Conservation (phyloP, 1,284 basidiomycete species). For the Phlebopus sp. region DNA sequence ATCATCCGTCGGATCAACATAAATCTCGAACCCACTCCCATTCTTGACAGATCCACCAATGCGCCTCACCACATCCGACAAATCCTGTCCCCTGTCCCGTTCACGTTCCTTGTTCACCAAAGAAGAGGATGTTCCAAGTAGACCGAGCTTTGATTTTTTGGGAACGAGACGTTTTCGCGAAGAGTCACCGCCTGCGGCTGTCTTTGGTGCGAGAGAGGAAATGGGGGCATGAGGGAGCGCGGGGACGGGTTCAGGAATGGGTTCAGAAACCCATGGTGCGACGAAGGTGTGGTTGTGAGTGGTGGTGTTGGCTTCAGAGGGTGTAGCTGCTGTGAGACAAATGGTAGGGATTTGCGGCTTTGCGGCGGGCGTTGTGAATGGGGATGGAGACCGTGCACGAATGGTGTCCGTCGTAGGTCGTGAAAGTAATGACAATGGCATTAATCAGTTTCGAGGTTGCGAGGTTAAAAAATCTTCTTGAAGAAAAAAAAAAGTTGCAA, state of each 20-base stretch:
- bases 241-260: slow-evolving; percentile 18
- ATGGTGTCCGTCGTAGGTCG: slow-evolving; percentile 23
- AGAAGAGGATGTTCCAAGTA: slow-evolving; percentile 40
- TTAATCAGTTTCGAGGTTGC: slow-evolving; percentile 14
- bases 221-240: slow-evolving; percentile 21
- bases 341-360: slow-evolving; percentile 55
- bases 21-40: slow-evolving; percentile 64
- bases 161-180: slow-evolving; percentile 62
- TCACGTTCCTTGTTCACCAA: slow-evolving; percentile 34
- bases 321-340: slow-evolving; percentile 64
- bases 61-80: slow-evolving; percentile 60
- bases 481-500: no score
- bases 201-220: slow-evolving; percentile 31
- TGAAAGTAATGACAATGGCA: slow-evolving; percentile 33
- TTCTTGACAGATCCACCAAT: slow-evolving; percentile 43
- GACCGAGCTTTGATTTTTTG: slow-evolving; percentile 66
- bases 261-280: slow-evolving; percentile 35
- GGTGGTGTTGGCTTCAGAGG: slow-evolving; percentile 49
- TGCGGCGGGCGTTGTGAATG: slow-evolving; percentile 25
- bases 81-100: slow-evolving; percentile 51
- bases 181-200: slow-evolving; percentile 22
- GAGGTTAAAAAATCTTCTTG: slow-evolving; percentile 8
- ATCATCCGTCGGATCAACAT: slow-evolving; percentile 64
- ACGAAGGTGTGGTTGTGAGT: slow-evolving; percentile 34
- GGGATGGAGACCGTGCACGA: slow-evolving; percentile 30